Conservation (phyloP, 805 yeast genomes). For the Hermanozyma aechmeae region DNA sequence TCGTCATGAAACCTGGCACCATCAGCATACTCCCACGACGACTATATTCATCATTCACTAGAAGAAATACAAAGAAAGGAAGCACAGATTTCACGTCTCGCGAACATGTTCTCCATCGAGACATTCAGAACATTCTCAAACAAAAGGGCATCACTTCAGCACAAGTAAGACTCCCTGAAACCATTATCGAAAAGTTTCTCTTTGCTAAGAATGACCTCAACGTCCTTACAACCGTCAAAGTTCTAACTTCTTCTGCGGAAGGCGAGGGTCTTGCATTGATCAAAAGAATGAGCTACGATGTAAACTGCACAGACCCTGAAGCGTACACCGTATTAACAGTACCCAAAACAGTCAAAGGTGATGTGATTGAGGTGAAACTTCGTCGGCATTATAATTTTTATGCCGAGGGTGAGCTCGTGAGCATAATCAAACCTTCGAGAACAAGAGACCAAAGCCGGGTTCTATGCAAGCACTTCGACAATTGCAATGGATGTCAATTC, state of each 20-base stretch:
- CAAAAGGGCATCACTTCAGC: conserved; percentile 4
- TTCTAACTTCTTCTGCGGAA: no score
- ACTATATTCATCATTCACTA: background rate
- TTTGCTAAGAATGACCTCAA: conserved; percentile 12
- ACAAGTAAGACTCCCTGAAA: conserved; percentile 12
- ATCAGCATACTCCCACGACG: no score
- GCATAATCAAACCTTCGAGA: conserved; percentile 7
- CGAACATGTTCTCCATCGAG: conserved; percentile 15
- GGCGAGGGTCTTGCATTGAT: conserved; percentile 29
- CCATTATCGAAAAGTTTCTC: conserved; percentile 15
- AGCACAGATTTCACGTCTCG: conserved; percentile 20
- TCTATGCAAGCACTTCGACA: conserved; percentile 24
- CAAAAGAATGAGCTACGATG: conserved; percentile 8
- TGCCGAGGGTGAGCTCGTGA: conserved; percentile 20
- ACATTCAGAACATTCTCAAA: conserved; percentile 14
- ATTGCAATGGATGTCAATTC: conserved; percentile 34
- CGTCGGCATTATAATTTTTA: conserved; percentile 19
- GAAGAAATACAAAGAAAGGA: conserved; percentile 20
- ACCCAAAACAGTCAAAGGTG: conserved; percentile 33
- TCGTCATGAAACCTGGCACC: no score
- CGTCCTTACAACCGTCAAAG: no score
- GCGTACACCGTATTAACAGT: conserved; percentile 18
- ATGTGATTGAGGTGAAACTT: conserved; percentile 19
- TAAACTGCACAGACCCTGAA: conserved; percentile 3
- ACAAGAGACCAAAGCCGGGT: conserved; percentile 8